phyloP scores from a whole-genome alignment of 2,329 filamentous ascomycete species.

The Scopulariopsis brevicaulis region DNA sequence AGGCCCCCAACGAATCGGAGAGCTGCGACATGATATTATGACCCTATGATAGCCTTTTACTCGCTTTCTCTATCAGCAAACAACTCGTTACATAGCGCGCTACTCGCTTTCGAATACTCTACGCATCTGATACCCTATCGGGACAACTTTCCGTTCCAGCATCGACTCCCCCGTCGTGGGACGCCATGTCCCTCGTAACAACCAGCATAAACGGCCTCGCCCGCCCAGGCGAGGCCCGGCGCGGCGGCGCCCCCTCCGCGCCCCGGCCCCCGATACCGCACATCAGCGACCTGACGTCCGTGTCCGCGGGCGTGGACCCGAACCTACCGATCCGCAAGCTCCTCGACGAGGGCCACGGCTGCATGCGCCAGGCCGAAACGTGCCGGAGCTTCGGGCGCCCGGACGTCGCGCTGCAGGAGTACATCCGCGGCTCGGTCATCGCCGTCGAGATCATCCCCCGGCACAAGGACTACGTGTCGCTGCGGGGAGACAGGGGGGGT shows the following conservation, averaged over 20 bases:
- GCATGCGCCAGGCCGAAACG: constrained; percentile 48
- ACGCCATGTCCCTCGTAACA: constrained; percentile 16
- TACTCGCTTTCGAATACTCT: not conserved
- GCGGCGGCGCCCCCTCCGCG: constrained; percentile 1
- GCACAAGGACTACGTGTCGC: constrained; percentile 61
- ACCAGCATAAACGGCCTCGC: constrained; percentile 16
- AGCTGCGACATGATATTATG: not conserved
- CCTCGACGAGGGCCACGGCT: constrained; percentile 38
- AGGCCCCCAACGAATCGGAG: not conserved
- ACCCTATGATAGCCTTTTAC: not conserved
- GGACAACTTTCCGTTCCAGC: not conserved
- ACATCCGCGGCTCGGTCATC: constrained; percentile 71
- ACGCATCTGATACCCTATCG: too few species aligned
- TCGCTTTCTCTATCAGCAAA: not conserved
- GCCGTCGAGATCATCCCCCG: constrained; percentile 63
- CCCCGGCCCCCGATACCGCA: constrained; percentile 32
- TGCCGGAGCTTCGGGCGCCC: constrained; percentile 52
- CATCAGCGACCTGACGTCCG: constrained; percentile 39
- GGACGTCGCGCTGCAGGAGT: constrained; percentile 73
- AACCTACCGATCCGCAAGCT: constrained; percentile 40
- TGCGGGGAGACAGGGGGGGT: constrained; percentile 43
- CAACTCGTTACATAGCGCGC: not conserved
- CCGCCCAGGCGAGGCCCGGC: constrained; percentile 6
- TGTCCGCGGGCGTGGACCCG: constrained; percentile 31
- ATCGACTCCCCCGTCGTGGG: constrained; percentile 4